phyloP scores from a whole-genome alignment of 2,329 filamentous ascomycete species.

The Cladosporium phlei region DNA sequence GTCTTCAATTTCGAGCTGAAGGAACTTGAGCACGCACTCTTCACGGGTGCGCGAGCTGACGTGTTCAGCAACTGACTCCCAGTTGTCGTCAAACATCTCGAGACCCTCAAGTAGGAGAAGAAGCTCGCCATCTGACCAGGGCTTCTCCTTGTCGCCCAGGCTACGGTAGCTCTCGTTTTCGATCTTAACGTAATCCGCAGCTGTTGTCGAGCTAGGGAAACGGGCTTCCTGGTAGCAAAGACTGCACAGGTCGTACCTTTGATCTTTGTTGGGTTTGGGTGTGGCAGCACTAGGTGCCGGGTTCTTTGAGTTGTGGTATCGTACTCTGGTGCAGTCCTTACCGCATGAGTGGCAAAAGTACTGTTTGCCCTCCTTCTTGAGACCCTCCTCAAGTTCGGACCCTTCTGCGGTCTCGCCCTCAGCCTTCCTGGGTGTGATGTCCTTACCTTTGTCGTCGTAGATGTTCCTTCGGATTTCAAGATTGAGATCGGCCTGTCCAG shows the following conservation, averaged over 20 bases:
- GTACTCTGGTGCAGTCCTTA: constrained; percentile 73
- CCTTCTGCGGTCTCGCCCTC: constrained; percentile 56
- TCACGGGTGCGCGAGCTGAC: constrained; percentile 88
- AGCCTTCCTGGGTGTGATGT: constrained; percentile 59
- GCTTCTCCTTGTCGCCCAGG: constrained; percentile 74
- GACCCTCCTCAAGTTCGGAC: constrained; percentile 54
- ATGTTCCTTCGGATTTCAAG: constrained; percentile 93
- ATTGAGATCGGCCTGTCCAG: constrained; percentile 76
- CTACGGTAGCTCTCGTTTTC: constrained; percentile 81
- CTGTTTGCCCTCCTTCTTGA: constrained; percentile 60
- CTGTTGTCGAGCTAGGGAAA: constrained; percentile 72
- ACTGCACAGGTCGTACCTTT: constrained; percentile 84
- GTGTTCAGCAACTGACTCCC: constrained; percentile 86
- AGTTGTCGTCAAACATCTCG: constrained; percentile 92
- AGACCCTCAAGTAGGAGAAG: constrained; percentile 85
- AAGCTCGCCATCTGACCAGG: constrained; percentile 87
- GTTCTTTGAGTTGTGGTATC: constrained; percentile 66
- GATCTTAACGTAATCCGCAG: constrained; percentile 78
- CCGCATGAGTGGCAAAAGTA: constrained; percentile 88
- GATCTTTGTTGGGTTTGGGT: constrained; percentile 51
- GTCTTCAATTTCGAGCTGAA: constrained; percentile 91
- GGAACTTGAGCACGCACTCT: constrained; percentile 93
- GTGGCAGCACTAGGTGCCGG: constrained; percentile 41
- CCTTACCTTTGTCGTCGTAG: constrained; percentile 87
- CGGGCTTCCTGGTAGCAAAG: constrained; percentile 83